These are phyloP conservation scores for Lycium barbarum DNA, from an alignment of 257 asterid species.

Conservation along the genomic window DNA sequence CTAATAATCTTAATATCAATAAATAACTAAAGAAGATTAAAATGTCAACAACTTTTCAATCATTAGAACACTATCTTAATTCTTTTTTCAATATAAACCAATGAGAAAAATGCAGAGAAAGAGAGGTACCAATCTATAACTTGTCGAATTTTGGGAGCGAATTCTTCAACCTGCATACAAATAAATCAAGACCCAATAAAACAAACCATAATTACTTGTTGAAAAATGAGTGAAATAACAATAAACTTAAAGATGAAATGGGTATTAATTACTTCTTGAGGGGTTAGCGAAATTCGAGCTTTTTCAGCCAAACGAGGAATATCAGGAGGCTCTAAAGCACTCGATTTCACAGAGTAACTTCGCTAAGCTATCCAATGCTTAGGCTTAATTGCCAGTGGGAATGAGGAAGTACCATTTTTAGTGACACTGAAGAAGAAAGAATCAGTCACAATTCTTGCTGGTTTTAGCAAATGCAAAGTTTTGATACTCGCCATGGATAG, in stretches of 20 bases:
- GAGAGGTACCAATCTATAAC: too few species aligned
- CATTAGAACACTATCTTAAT: too few species aligned
- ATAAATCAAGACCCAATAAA: background rate
- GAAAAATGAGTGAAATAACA: too few species aligned
- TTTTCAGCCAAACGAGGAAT: slow-evolving; percentile 73
- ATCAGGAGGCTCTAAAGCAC: slow-evolving; percentile 65
- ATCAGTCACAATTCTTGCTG: too few species aligned
- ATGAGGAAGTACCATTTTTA: slow-evolving; percentile 15
- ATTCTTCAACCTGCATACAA: slow-evolving; percentile 63
- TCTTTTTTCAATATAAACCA: too few species aligned
- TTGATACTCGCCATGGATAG: slow-evolving; percentile 31
- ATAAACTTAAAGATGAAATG: background rate
- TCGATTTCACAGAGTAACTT: slow-evolving; percentile 43
- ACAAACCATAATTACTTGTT: slow-evolving; percentile 43
- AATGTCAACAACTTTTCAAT: too few species aligned
- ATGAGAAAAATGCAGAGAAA: too few species aligned
- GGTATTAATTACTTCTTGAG: slow-evolving; percentile 46
- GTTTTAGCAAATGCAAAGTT: slow-evolving; percentile 27
- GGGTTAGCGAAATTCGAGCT: slow-evolving; percentile 73
- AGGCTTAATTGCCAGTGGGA: background rate
- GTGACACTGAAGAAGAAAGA: slow-evolving; percentile 25
- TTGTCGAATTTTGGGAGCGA: slow-evolving; percentile 76
- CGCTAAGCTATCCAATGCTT: slow-evolving; percentile 14
- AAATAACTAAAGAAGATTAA: too few species aligned
- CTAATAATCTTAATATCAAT: too few species aligned